Base-by-base conservation (phyloP, 805 yeast species). In the Huiozyma sinensis region DNA sequence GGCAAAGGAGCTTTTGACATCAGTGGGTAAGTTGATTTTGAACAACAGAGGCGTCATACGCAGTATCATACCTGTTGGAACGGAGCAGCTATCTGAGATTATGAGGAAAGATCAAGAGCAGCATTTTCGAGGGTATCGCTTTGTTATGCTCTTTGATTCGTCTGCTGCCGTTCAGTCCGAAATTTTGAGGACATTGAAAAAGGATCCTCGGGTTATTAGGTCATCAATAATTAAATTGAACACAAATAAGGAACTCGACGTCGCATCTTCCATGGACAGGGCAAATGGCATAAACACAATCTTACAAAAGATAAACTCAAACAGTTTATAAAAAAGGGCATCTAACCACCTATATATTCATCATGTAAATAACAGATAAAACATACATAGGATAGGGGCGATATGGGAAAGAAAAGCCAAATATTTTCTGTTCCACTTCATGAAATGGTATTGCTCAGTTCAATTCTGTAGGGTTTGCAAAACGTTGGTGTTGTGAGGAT, bases 31-130 rank as follows among this genome's bases (percentile, higher is more conserved):
- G 59, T 70, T 87, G 58, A 76, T 90, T 29, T 74, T 92, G 46
- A 77, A 79, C 48, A 89, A 90, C 65, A 86, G 95, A 72, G 98
- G 98, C 41, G 90, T 90, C n/a, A 79, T 90, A 34, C 76, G 97
- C 60, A 80, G 77, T 48, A 76, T 90, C 39, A 75, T 82, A 42
- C 83, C 88, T 49, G 66, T 89, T 61, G 97, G 96, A 0, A 75
- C 79, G 36, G 76, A 76, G 49, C 50, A 49, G 27, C 71, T 92
- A 44, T 96, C 97, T 13, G 82, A 79, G 50, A 75, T 90, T 48
- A 74, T 85, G 66, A 77, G 80, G 51, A 85, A 85, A 58, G 87
- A 87, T 57, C 94, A 88, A 57, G 95, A 89, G 59, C 74, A 78
- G 48, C 95, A 89, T 64, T 86, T 86, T 60, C 89, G 86, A 60